Evolutionary conservation across 208 protist genomes (phyloP).

Genomic region (Vickermania ingenoplastis): DNA sequence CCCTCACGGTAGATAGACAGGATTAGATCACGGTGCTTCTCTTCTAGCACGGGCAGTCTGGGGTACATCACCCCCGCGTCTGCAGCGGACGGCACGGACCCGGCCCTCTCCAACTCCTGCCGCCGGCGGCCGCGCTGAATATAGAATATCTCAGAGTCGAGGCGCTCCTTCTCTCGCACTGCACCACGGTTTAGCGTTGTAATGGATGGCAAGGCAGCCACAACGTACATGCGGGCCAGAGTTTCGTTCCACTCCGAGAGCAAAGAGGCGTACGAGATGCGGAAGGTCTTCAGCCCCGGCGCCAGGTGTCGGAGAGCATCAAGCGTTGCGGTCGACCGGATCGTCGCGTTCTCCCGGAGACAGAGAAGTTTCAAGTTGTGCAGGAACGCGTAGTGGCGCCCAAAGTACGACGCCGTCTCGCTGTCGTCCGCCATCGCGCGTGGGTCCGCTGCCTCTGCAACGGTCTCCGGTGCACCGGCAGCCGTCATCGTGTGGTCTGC

Average conservation of each 20-base stretch:
- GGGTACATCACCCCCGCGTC: constrained; percentile 24
- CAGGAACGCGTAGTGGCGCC: constrained; percentile 26
- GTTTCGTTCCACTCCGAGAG: constrained; percentile 75
- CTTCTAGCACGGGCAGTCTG: constrained; percentile 38
- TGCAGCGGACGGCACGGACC: background rate
- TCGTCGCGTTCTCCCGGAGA: constrained; percentile 60
- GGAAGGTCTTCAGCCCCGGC: constrained; percentile 46
- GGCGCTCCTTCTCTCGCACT: constrained; percentile 70
- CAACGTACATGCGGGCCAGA: constrained; percentile 77
- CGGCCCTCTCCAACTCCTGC: constrained; percentile 4
- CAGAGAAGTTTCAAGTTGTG: constrained; percentile 44
- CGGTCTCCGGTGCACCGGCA: background rate
- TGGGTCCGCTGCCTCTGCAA: constrained; percentile 4
- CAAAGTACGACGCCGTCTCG: too few relatives aligned
- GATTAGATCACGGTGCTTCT: constrained; percentile 82
- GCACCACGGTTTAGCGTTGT: constrained; percentile 64
- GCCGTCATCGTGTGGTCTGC: background rate
- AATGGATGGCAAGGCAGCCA: constrained; percentile 71
- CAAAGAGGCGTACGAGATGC: constrained; percentile 65
- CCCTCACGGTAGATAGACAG: constrained; percentile 67
- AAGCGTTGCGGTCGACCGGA: constrained; percentile 34
- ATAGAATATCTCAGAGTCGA: constrained; percentile 84
- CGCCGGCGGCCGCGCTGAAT: constrained; percentile 57
- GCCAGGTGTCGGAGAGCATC: constrained; percentile 58
- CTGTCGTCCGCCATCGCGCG: background rate